These are phyloP conservation scores for Flaveria trinervia DNA, from an alignment of 129 eudicot species.

Conservation along the genomic window DNA sequence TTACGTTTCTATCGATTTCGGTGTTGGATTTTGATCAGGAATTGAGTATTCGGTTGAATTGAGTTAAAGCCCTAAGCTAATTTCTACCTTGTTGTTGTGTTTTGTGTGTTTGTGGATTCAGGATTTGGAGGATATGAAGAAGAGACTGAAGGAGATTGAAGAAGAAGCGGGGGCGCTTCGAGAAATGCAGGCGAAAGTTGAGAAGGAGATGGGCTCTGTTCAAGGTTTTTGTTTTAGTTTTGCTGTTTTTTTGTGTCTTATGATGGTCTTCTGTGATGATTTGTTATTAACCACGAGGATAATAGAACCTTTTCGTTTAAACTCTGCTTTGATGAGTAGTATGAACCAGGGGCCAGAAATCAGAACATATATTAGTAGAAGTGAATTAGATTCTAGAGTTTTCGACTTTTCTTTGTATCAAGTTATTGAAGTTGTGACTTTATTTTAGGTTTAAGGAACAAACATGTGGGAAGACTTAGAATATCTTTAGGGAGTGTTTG, in stretches of 20 bases:
- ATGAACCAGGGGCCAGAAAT: neutral
- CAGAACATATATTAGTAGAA: neutral
- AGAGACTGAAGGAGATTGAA: slow-evolving; percentile 72
- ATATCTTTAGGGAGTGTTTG: slow-evolving; percentile 1
- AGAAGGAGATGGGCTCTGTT: slow-evolving; percentile 65
- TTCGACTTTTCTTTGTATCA: neutral
- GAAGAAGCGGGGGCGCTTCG: slow-evolving; percentile 86
- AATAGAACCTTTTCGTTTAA: no score
- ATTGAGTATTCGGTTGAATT: slow-evolving; percentile 27
- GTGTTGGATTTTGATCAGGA: neutral
- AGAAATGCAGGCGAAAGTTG: slow-evolving; percentile 77
- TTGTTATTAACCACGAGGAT: no score
- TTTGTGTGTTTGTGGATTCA: slow-evolving; percentile 17
- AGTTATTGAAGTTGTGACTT: neutral
- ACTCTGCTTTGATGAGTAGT: neutral
- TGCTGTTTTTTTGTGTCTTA: neutral
- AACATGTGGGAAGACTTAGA: neutral
- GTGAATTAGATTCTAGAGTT: neutral
- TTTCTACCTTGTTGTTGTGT: neutral
- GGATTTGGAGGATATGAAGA: slow-evolving; percentile 75
- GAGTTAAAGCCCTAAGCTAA: slow-evolving; percentile 34
- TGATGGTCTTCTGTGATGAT: neutral
- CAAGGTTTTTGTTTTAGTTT: slow-evolving; percentile 45
- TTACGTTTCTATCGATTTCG: slow-evolving; percentile 11
- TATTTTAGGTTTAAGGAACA: neutral